Evolutionary conservation across 192 early-diverging fungal species (phyloP), one percentile per base, ranked within the genome.

Genomic region (Coemansia sp.): DNA sequence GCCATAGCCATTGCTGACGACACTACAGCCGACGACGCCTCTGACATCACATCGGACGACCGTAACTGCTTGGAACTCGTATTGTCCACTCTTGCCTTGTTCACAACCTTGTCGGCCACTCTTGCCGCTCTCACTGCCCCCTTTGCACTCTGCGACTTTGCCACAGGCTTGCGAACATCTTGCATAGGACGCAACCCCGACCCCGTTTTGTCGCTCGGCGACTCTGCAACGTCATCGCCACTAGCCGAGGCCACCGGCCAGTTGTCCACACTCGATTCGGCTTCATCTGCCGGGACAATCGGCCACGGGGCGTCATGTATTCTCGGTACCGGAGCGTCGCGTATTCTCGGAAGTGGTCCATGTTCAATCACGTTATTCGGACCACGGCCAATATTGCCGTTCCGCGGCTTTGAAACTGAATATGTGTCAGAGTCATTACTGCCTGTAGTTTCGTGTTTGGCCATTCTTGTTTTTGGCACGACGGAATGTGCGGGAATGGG

Each of bases 401-500:
- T 17, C 3, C 5, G 19, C 48, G 19, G 12, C 48, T 17, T 17
- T 49, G 19, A 49, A 49, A 49, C 48, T 49, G 19, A 16, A 17
- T 35, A 35, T 35, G 7, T 26, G 51, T 57, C 55, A 21, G 35
- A 57, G 19, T 57, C 35, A 16, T 57, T 57, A 22, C 17, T 57
- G 31, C 29, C 16, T 1, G 21, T n/a, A 2, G 48, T 2, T 16
- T n/a, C 3, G 7, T 9, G 12, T 8, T 49, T 19, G 31, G 31
- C 31, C 31, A 35, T 35, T 35, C 31, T 35, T 35, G 31, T 35
- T 35, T 35, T 8, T 7, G 31, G 31, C 31, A 1, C 31, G 31
- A 9, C 31, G 8, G 31, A 35, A 35, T 35, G 31, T 8, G 7
- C 0, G 8, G 1, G 31, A 6, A 8, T 7, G 31, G 31, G 8